Percentiles rank a stretch among this genome's conserved stretches.
Evolutionary conservation across 2,329 filamentous ascomycete genomes (phyloP).

Genomic region (Sporothrix curviconia): DNA sequence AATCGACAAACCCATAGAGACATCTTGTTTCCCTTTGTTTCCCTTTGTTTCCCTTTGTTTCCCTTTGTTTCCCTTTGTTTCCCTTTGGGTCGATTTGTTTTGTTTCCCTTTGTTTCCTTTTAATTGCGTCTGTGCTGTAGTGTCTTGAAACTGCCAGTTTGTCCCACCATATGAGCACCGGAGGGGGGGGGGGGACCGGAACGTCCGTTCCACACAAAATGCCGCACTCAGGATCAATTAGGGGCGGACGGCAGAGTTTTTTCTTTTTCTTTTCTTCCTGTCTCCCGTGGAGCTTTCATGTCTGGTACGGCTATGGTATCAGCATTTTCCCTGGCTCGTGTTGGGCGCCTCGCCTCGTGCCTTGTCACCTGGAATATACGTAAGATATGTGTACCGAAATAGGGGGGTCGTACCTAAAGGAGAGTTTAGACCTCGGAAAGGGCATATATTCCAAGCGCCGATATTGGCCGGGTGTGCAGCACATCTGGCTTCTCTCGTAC

Average conservation of each 20-base stretch:
- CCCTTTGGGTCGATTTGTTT: too few species aligned
- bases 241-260: background rate
- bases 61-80: too few species aligned
- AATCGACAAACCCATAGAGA: too few species aligned
- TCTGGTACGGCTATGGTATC: conserved; percentile 12
- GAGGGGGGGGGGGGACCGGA: conserved; percentile 2
- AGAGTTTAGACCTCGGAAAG: background rate
- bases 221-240: background rate
- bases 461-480: background rate
- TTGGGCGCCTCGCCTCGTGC: background rate
- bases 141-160: too few species aligned
- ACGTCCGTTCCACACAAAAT: conserved; percentile 5
- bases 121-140: too few species aligned
- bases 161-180: background rate
- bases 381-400: background rate
- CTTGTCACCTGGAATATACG: background rate
- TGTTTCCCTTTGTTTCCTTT: too few species aligned
- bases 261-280: too few species aligned
- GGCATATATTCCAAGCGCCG: background rate
- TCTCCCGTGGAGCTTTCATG: background rate
- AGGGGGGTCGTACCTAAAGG: conserved; percentile 8
- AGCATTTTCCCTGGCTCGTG: conserved; percentile 5
- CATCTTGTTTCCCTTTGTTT: too few species aligned
- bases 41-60: too few species aligned
- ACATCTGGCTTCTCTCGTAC: too few species aligned